Percentiles rank a stretch among this genome's conserved stretches.
Conservation (phyloP, 371 early-diverging fungal genomes). For the Coemansia sp. region DNA sequence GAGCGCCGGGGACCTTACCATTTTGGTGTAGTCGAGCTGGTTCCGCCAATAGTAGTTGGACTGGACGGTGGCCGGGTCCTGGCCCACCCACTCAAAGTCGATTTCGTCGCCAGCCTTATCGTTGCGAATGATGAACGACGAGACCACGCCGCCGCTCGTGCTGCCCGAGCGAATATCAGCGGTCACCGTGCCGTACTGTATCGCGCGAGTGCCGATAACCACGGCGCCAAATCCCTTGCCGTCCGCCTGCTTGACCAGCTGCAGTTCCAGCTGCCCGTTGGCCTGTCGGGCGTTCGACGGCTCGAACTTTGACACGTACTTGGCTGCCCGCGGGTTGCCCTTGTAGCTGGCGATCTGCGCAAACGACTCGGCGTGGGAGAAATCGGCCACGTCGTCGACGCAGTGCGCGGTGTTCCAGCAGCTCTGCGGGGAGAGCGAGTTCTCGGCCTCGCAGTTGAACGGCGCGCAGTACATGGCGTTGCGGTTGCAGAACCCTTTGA, state of each 20-base stretch:
- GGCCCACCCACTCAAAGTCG: slow-evolving; percentile 70
- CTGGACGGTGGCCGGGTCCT: slow-evolving; percentile 53
- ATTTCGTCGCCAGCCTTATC: slow-evolving; percentile 63
- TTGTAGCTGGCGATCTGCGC: slow-evolving; percentile 54
- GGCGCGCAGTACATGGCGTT: slow-evolving; percentile 50
- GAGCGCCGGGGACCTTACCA: slow-evolving; percentile 35
- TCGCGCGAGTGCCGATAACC: slow-evolving; percentile 52
- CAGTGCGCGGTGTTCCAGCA: slow-evolving; percentile 59
- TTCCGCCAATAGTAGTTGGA: slow-evolving; percentile 68
- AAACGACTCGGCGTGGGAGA: slow-evolving; percentile 28
- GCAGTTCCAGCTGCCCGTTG: slow-evolving; percentile 30
- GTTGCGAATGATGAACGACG: slow-evolving; percentile 62
- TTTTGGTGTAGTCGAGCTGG: slow-evolving; percentile 54
- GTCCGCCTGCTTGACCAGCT: slow-evolving; percentile 30
- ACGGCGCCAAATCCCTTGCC: slow-evolving; percentile 59
- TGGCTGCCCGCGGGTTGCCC: slow-evolving; percentile 45
- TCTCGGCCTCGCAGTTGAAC: slow-evolving; percentile 55
- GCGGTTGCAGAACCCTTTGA: slow-evolving; percentile 45
- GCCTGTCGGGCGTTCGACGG: slow-evolving; percentile 38
- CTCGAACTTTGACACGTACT: slow-evolving; percentile 50
- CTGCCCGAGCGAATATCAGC: slow-evolving; percentile 57
- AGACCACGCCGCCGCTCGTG: slow-evolving; percentile 59
- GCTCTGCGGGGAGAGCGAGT: slow-evolving; percentile 51
- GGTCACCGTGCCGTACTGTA: slow-evolving; percentile 61
- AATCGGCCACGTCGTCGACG: slow-evolving; percentile 33